Evolutionary conservation across 139 green algal species (phyloP).

Genomic region (Pleodorina starrii): DNA sequence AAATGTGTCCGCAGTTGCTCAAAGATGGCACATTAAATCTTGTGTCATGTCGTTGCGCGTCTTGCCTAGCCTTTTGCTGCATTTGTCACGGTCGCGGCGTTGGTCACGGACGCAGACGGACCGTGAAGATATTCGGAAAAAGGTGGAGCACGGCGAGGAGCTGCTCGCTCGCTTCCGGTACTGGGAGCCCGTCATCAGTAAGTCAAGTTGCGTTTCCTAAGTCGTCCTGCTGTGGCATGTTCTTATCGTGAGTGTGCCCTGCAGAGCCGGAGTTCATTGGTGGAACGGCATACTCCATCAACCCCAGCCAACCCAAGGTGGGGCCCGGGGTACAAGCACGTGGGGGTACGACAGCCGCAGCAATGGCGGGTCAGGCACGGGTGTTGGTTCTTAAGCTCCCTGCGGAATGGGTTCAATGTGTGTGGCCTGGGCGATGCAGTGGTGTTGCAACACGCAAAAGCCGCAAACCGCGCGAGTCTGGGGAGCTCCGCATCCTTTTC

Average conservation of each 20-base stretch:
- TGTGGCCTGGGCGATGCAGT: not conserved
- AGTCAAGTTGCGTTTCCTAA: conserved; percentile 54
- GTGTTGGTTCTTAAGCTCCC: not conserved
- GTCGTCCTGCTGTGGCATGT: too few relatives aligned
- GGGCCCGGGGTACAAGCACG: not conserved
- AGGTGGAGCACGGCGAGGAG: conserved; percentile 63
- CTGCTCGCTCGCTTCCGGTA: conserved; percentile 65
- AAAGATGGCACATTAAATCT: not conserved
- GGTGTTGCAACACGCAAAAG: not conserved
- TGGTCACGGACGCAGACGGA: conserved; percentile 53
- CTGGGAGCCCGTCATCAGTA: conserved; percentile 67
- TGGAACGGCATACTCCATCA: conserved; percentile 63
- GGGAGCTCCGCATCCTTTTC: too few relatives aligned
- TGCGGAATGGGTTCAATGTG: not conserved
- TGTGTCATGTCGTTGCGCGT: not conserved
- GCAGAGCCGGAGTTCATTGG: conserved; percentile 62
- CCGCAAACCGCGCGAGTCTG: not conserved
- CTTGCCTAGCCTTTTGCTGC: not conserved
- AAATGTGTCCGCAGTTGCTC: not conserved
- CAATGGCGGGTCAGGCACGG: not conserved
- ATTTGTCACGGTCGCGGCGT: too few relatives aligned
- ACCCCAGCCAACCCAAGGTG: conserved; percentile 60
- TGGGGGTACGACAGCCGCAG: not conserved
- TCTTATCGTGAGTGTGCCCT: not conserved
- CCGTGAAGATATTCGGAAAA: conserved; percentile 56